Base-by-base conservation (phyloP, 2,329 filamentous ascomycete genomes). In the Talaromyces islandicus region DNA sequence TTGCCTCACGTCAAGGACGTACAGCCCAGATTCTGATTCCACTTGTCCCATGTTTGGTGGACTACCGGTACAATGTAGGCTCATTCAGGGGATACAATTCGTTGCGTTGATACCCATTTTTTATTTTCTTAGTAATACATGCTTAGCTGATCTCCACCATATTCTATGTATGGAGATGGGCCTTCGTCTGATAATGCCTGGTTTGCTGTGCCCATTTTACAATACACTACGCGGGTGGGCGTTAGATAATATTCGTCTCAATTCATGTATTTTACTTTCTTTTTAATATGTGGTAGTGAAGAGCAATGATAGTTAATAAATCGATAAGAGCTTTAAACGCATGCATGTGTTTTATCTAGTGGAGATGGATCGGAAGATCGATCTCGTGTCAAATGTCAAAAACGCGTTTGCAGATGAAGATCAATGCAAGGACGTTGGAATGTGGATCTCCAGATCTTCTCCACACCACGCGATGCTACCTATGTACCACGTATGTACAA, bases 201-300 rank as follows among this genome's bases (percentile, higher is more conserved):
- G 48, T 51, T 50, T 51, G 21, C 48, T 51, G 27, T 52, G 48
- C 48, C 24, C 48, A n/a, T 9, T 50, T 24, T 52, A 29, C 48
- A 27, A 51, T 51, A 51, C 17, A 51, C 25, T 51, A 51, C 17
- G n/a, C 25, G 48, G 48, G 14, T 29, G 48, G 56, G 55, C 55
- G 56, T 51, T 51, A 29, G 48, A n/a, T 52, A 52, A 30, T 29
- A 57, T 50, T 30, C 43, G 19, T 43, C 38, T 61, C 50, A 21
- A 50, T 60, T 61, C 59, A 52, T 61, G 56, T 61, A 61, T 61
- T 51, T 58, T 61, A 61, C 57, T 57, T 29, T 43, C 14, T 46
- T 29, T 43, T 56, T 46, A 46, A 46, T 46, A 24, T 46, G 43
- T 46, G 11, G 21, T 21, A 24, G 21, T 4, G 17, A 19, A 21